A percentile compares a stretch with the other conserved stretches of the same genome.
Evolutionary conservation across 2,329 filamentous ascomycete species (phyloP).

Genomic region (Shiraia sp.): DNA sequence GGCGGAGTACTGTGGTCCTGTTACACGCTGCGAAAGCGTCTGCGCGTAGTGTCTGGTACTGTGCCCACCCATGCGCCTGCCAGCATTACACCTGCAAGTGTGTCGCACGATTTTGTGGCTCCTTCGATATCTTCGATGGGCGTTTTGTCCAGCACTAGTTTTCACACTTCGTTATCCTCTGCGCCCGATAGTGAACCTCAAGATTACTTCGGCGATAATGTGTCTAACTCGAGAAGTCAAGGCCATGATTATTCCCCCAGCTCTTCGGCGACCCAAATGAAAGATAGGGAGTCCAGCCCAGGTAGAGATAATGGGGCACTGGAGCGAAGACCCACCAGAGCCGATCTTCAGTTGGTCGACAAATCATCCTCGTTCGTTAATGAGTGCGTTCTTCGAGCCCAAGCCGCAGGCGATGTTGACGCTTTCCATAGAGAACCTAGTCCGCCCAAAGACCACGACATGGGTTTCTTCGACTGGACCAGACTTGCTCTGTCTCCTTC

Average conservation of each 20-base stretch:
- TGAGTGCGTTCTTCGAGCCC: slow-evolving; percentile 48
- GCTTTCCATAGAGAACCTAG: slow-evolving; percentile 38
- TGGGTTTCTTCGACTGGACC: slow-evolving; percentile 80
- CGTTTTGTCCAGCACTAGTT: slow-evolving; percentile 11
- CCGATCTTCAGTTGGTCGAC: slow-evolving; percentile 25
- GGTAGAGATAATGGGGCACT: slow-evolving; percentile 3
- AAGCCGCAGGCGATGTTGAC: slow-evolving; percentile 47
- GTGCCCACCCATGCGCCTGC: slow-evolving; percentile 11
- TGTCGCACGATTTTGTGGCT: slow-evolving; percentile 31
- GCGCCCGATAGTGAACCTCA: slow-evolving; percentile 30
- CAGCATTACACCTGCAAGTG: slow-evolving; percentile 41
- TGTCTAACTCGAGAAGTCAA: slow-evolving; percentile 12
- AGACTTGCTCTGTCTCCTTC: slow-evolving; percentile 65
- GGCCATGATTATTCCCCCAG: slow-evolving; percentile 16
- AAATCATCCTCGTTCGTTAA: slow-evolving; percentile 38
- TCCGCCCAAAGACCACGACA: slow-evolving; percentile 32
- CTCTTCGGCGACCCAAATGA: slow-evolving; percentile 5
- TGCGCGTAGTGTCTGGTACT: slow-evolving; percentile 67
- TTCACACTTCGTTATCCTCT: slow-evolving; percentile 15
- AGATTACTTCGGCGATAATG: slow-evolving; percentile 50
- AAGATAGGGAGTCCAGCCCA: slow-evolving; percentile 3
- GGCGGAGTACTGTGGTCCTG: slow-evolving; percentile 71
- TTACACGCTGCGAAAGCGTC: slow-evolving; percentile 68
- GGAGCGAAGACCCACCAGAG: slow-evolving; percentile 14
- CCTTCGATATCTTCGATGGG: slow-evolving; percentile 27